These are phyloP conservation scores for Lenwebbia sp. DNA, from an alignment of 345 rosid genomes.

Conservation along the genomic window DNA sequence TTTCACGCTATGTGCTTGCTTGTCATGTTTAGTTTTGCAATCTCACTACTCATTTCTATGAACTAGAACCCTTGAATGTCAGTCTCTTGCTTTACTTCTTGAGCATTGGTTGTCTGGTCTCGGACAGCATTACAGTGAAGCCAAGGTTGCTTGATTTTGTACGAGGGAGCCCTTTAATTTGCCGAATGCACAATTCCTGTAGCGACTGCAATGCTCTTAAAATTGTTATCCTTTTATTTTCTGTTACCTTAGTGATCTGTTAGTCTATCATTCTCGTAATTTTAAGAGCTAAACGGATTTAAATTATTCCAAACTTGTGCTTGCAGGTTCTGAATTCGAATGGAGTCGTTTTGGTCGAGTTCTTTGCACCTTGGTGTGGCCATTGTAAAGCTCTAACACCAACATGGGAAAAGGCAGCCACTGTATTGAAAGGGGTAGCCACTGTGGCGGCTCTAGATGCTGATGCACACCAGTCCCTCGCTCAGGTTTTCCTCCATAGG, in stretches of 20 bases:
- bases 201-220: not conserved
- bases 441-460: conserved; percentile 97
- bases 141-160: not conserved
- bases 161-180: not conserved
- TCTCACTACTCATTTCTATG: not conserved
- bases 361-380: conserved; percentile 99
- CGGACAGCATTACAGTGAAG: not conserved
- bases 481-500: conserved; percentile 48
- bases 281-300: not conserved
- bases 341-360: conserved; percentile 87
- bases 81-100: not conserved
- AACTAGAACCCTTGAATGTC: not conserved
- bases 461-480: conserved; percentile 85
- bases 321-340: conserved; percentile 76
- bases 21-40: no score
- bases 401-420: conserved; percentile 90
- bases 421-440: conserved; percentile 73
- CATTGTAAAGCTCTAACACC: conserved; percentile 92
- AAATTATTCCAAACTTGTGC: not conserved
- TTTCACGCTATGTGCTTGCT: not conserved
- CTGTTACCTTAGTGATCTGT: not conserved
- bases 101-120: not conserved
- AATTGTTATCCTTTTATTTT: not conserved
- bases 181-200: not conserved
- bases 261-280: not conserved